Base-by-base conservation (phyloP, 2,329 filamentous ascomycete genomes). In the Cladosporium velox region DNA sequence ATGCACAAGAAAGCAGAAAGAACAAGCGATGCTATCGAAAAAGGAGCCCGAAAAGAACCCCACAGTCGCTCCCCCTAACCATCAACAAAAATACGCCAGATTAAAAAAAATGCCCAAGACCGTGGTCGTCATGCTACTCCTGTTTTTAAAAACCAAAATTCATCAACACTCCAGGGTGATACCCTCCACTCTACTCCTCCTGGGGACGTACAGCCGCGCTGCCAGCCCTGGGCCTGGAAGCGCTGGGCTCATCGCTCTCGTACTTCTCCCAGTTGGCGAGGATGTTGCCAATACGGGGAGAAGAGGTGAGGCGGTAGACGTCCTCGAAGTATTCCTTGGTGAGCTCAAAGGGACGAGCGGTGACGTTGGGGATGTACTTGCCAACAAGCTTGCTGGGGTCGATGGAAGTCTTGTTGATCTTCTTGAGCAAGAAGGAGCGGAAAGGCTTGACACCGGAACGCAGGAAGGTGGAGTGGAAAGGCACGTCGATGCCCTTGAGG, bases 311-410 rank as follows among this genome's bases (percentile, higher is more conserved):
- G 74, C 88, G 88, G 83, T 98, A 98, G 60, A 99, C 96, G 77
- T 98, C 95, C 86, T 99, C 94, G 81, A 99, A 99, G 83, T 99
- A 99, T 83, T 98, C 95, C 86, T 93, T 96, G 65, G 93, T 96
- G 71, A 99, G 85, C 79, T 93, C 92, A 78, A 99, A 99, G 18
- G 95, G 95, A 81, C 90, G 90, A 66, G 95, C 95, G 65, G 95
- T 99, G 72, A 99, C 96, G 81, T 99, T 99, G 73, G 95, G 95
- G 72, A 99, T 98, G 83, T 99, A 99, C 83, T 99, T 99, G 75
- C 95, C 95, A 72, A 99, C 87, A 75, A 99, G 83, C 86, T 98
- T 98, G 78, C 91, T 91, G 5, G 95, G 95, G 79, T 99, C 95
- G 79, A 99, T 98, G 64, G 91, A 96, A 28, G 93, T 97, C 88